These are phyloP conservation scores for Lonicera japonica DNA, from an alignment of 129 eudicot genomes.

Conservation along the genomic window DNA sequence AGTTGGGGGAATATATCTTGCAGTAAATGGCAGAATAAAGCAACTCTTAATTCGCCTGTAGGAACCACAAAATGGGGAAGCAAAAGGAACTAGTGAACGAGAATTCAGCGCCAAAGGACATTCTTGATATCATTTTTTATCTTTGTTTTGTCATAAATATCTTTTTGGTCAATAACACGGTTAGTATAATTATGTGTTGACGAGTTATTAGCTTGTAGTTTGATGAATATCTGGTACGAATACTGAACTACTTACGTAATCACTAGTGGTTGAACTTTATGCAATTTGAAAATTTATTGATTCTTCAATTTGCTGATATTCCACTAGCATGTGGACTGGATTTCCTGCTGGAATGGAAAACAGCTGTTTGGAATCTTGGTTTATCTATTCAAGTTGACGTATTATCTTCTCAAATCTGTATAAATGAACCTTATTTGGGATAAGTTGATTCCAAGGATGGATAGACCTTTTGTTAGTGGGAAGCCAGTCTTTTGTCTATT, in stretches of 20 bases:
- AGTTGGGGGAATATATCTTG: slow-evolving; percentile 37
- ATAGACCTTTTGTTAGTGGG: slow-evolving; percentile 15
- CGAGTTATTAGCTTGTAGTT: neutral
- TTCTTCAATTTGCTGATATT: slow-evolving; percentile 33
- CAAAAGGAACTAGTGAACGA: slow-evolving; percentile 13
- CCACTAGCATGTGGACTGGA: slow-evolving; percentile 26
- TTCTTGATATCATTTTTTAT: neutral
- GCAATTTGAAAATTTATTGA: slow-evolving; percentile 13
- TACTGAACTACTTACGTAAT: too few species aligned
- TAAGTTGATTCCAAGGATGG: slow-evolving; percentile 19
- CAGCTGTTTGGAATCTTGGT: slow-evolving; percentile 22
- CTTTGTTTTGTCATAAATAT: too few species aligned
- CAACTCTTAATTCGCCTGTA: slow-evolving; percentile 16
- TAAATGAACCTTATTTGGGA: slow-evolving; percentile 15
- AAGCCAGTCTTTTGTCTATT: slow-evolving; percentile 17
- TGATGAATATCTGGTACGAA: too few species aligned
- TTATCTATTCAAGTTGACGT: slow-evolving; percentile 19
- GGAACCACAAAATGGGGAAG: slow-evolving; percentile 23
- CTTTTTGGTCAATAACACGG: neutral
- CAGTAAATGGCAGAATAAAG: slow-evolving; percentile 21
- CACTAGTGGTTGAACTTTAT: too few species aligned
- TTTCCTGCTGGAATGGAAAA: slow-evolving; percentile 25
- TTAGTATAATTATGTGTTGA: neutral
- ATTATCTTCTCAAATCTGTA: slow-evolving; percentile 29
- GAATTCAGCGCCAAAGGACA: slow-evolving; percentile 22